These are phyloP conservation scores for Saturnispora sekii DNA, from an alignment of 805 yeast genomes.

Conservation along the genomic window DNA sequence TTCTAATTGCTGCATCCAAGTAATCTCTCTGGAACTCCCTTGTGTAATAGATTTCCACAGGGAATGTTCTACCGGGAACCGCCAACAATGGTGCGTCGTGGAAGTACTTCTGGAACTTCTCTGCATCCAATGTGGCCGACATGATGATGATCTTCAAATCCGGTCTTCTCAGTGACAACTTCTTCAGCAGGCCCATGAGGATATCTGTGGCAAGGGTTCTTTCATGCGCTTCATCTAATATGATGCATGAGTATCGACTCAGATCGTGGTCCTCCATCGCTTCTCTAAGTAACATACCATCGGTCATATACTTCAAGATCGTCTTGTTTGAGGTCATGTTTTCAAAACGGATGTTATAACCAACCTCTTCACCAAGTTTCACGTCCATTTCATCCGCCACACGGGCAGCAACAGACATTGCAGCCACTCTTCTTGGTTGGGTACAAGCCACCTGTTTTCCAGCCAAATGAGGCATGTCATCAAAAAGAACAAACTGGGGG, in stretches of 20 bases:
- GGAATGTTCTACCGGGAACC: constrained; percentile 96
- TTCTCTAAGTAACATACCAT: constrained; percentile 95
- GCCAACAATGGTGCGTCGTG: constrained; percentile 88
- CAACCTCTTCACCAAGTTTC: constrained; percentile 84
- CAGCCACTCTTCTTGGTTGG: constrained; percentile 96
- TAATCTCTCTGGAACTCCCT: constrained; percentile 95
- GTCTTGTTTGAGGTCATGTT: constrained; percentile 77
- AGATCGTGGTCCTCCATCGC: constrained; percentile 94
- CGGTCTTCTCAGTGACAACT: constrained; percentile 67
- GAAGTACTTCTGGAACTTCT: constrained; percentile 72
- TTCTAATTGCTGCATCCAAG: constrained; percentile 87
- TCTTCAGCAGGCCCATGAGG: constrained; percentile 87
- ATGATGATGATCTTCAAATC: constrained; percentile 87
- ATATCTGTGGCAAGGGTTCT: constrained; percentile 95
- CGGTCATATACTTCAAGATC: constrained; percentile 91
- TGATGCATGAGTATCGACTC: constrained; percentile 74
- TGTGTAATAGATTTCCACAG: constrained; percentile 93
- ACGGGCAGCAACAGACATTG: constrained; percentile 96
- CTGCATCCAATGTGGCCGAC: constrained; percentile 97
- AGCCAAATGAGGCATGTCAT: constrained; percentile 81
- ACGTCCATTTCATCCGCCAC: constrained; percentile 98
- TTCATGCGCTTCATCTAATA: constrained; percentile 96
- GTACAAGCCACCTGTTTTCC: constrained; percentile 93
- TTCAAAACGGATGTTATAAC: constrained; percentile 91
- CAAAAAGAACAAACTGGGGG: constrained; percentile 89